A percentile compares a stretch with the other conserved stretches of the same genome.
These are phyloP conservation scores for Teunomyces stri DNA, from an alignment of 805 yeast species.

Conservation along the genomic window DNA sequence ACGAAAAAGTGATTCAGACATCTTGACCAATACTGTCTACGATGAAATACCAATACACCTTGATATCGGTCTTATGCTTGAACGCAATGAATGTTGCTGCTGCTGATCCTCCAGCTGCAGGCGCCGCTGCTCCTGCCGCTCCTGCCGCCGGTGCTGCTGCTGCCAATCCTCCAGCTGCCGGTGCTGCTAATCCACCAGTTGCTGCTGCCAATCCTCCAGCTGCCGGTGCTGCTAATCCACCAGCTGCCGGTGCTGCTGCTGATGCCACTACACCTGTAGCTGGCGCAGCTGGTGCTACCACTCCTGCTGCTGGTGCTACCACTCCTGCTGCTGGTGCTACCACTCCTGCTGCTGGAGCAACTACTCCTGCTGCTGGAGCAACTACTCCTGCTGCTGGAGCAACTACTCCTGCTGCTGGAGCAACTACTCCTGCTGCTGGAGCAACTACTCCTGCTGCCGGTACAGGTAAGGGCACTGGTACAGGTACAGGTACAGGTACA, in stretches of 20 bases:
- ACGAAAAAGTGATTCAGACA: not conserved
- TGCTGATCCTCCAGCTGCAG: constrained; percentile 12
- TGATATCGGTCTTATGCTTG: constrained; percentile 7
- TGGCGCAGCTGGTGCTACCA: constrained; percentile 9
- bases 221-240: constrained; percentile 5
- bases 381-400: constrained; percentile 9
- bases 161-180: constrained; percentile 12
- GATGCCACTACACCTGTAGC: constrained; percentile 8
- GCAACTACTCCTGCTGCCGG: constrained; percentile 13
- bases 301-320: constrained; percentile 17
- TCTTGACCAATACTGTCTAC: not conserved
- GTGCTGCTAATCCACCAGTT: constrained; percentile 4
- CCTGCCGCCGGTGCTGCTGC: constrained; percentile 8
- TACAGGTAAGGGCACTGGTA: constrained; percentile 10
- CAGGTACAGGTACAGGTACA: constrained; percentile 11
- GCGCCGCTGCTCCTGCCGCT: constrained; percentile 4
- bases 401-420: constrained; percentile 12
- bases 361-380: constrained; percentile 15
- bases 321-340: constrained; percentile 16
- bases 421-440: constrained; percentile 10
- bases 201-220: constrained; percentile 11
- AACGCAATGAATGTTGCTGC: constrained; percentile 9
- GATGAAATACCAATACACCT: constrained; percentile 6
- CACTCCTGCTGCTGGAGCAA: constrained; percentile 16
- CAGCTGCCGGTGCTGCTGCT: not conserved